Evolutionary conservation across 129 eudicot species (phyloP), one percentile per base, ranked within the genome.

Genomic region (Chrysanthemum lavandulifolium): DNA sequence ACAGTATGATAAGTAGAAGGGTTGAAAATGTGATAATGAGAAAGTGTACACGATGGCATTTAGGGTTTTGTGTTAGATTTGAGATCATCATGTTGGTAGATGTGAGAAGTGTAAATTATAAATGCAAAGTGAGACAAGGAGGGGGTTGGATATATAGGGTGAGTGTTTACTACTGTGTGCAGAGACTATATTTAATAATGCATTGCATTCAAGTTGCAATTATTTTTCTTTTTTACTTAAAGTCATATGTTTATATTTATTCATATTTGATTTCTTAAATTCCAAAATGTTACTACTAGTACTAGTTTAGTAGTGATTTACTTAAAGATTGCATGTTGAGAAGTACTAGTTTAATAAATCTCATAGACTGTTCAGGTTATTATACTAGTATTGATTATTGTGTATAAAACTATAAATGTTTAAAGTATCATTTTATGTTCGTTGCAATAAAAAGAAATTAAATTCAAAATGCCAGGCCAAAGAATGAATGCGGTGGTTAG

Each of bases 1-100:
- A 65, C 69, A 81, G 61, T 29, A 81, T 47, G 75, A 86, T 55
- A 25, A 85, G 23, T 7, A 83, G 71, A 25, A 87, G 76, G 65
- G 78, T 53, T 59, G 83, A 73, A 16, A 80, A 47, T 7, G 88
- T 78, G 10, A 86, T 19, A 54, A 87, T 36, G 16, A 69, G 48
- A 59, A 73, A 61, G 3, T 72, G 14, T 48, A 87, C 71, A 80
- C 82, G 86, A 67, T 53, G 73, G 56, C 72, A 80, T 69, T 75
- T 64, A 5, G 62, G 48, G 23, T 68, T 13, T 63, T 63, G 63
- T 57, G 71, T 51, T 50, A 58, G 69, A 66, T 31, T 21, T 36
- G 49, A 48, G 3, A 67, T 61, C 75, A 79, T 79, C 68, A 69
- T 63, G 50, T 51, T 79, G 83, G 74, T 67, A 15, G 74, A 68